Evolutionary conservation across 139 green algal species (phyloP).

Genomic region (Chlamydomonas incerta): DNA sequence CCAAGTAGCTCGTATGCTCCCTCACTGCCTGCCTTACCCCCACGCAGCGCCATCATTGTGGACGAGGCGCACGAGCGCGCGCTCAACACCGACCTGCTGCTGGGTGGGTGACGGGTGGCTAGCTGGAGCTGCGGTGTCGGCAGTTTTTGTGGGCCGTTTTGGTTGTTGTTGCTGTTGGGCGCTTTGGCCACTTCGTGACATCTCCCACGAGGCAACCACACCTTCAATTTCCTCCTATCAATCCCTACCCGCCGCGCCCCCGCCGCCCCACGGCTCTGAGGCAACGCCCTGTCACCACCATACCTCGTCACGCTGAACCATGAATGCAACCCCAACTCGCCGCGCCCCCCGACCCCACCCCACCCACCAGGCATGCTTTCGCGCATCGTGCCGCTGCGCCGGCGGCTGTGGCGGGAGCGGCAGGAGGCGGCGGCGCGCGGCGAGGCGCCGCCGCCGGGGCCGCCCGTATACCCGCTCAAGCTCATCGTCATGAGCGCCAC

Average conservation of each 20-base stretch:
- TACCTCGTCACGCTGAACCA: too few relatives aligned
- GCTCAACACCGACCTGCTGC: constrained; percentile 93
- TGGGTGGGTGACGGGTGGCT: constrained; percentile 74
- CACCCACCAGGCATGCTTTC: constrained; percentile 87
- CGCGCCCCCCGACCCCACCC: background rate
- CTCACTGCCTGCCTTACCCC: too few relatives aligned
- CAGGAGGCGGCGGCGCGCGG: constrained; percentile 24
- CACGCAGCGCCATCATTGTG: constrained; percentile 83
- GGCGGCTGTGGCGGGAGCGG: constrained; percentile 66
- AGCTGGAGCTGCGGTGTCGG: too few relatives aligned
- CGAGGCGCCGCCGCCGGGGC: constrained; percentile 12
- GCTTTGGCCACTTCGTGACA: too few relatives aligned
- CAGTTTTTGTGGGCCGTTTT: too few relatives aligned
- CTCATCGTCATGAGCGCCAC: constrained; percentile 98
- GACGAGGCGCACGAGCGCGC: constrained; percentile 95
- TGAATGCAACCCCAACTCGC: too few relatives aligned
- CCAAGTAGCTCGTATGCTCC: too few relatives aligned
- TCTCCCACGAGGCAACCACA: too few relatives aligned
- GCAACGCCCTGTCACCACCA: background rate
- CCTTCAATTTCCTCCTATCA: too few relatives aligned
- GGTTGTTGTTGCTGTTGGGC: too few relatives aligned
- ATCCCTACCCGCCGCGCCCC: too few relatives aligned
- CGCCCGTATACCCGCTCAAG: constrained; percentile 85
- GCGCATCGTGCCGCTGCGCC: constrained; percentile 85
- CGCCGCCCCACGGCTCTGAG: too few relatives aligned